Conservation (phyloP, 1,284 basidiomycete species). For the Agroathelia rolfsii region DNA sequence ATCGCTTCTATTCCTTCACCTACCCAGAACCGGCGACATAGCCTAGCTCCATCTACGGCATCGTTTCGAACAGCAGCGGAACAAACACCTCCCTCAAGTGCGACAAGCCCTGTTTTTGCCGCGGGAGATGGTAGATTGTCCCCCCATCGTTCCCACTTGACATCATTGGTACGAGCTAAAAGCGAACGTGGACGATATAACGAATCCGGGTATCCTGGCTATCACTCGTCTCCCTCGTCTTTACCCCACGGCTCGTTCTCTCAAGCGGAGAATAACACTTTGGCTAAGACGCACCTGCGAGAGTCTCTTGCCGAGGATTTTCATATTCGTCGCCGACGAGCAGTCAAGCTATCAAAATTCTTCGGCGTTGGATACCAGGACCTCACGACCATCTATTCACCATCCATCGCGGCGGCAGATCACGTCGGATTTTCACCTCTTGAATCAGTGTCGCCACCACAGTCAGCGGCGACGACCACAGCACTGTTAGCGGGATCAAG, state of each 20-base stretch:
- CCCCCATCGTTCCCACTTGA: neutral
- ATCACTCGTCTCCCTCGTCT: slow-evolving; percentile 3
- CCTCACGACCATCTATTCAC: slow-evolving; percentile 19
- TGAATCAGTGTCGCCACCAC: too few species aligned
- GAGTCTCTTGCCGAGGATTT: slow-evolving; percentile 17
- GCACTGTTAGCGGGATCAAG: slow-evolving; percentile 5
- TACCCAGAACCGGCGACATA: neutral
- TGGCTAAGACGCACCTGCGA: slow-evolving; percentile 1
- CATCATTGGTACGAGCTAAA: slow-evolving; percentile 1
- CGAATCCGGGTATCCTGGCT: neutral
- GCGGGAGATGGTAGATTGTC: slow-evolving; percentile 4
- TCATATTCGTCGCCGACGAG: slow-evolving; percentile 35
- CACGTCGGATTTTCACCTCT: slow-evolving; percentile 5
- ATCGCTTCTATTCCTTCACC: slow-evolving; percentile 3
- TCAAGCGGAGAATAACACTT: too few species aligned
- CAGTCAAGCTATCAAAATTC: slow-evolving; percentile 44
- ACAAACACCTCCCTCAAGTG: slow-evolving; percentile 7
- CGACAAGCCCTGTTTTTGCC: slow-evolving; percentile 18
- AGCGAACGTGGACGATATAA: too few species aligned
- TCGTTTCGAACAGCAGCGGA: neutral
- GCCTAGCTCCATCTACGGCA: neutral
- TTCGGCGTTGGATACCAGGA: slow-evolving; percentile 49
- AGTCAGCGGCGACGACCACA: neutral
- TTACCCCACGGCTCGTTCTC: too few species aligned
- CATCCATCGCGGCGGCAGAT: slow-evolving; percentile 7